Evolutionary conservation across 495 filamentous ascomycete genomes (phyloP), one percentile per base, ranked within the genome.

Genomic region (Tirmania nivea): DNA sequence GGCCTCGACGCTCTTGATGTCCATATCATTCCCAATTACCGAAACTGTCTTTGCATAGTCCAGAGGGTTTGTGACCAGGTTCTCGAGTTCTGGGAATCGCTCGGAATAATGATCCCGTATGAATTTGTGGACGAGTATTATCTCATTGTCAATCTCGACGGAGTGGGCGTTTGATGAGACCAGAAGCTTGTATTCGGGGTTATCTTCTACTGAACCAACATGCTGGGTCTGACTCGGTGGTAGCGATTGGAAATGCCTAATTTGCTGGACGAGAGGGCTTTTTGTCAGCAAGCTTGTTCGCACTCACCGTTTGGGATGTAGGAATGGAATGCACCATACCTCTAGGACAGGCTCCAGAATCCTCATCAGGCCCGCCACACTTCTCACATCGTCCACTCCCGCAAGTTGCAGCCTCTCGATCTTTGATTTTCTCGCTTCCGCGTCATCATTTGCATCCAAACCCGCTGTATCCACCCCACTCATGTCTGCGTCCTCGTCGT

Each of bases 31-130:
- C 59, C 83, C 79, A 59, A 96, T 77, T 60, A 95, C 90, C 1
- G 86, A 83, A 10, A 96, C 90, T 1, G 85, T 86, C 68, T 94
- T 94, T 12, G 90, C 86, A 69, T 95, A 97, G 61, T 96, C 86
- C 56, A 97, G 72, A 7, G 90, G 84, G 61, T 83, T 94, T 57
- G 79, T 83, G 60, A 97, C 79, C 37, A 97, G 76, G 16, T 83
- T 87, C 68, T 96, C 90, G n/a, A 97, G 76, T 68, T 95, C 89
- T 6, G 89, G 89, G 59, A 95, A 96, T 57, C 90, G 78, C 39
- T 81, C 74, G 14, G 87, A 93, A 68, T 96, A 97, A 68, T 95
- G 86, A 60, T 97, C 90, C 59, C 88, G 76, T 55, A 95, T 81
- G 63, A 81, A 86, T 72, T 96, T 96, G 71, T 96, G 92, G 53